Evolutionary conservation across 2,329 filamentous ascomycete species (phyloP).

Genomic region (Drechmeria coniospora): DNA sequence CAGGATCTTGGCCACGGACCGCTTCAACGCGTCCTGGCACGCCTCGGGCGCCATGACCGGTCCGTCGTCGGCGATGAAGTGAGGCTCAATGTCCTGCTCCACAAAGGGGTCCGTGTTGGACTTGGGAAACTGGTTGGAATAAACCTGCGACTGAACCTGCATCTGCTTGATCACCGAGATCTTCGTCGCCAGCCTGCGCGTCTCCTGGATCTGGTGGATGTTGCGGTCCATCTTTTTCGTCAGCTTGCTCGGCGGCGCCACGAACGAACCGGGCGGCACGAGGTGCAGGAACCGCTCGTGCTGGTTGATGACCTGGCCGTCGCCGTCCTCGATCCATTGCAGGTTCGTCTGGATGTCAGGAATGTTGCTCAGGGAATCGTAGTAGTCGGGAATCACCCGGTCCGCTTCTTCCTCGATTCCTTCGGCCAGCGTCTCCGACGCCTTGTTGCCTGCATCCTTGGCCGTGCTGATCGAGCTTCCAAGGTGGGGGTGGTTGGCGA

Average conservation of each 20-base stretch:
- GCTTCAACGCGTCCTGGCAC: slow-evolving; percentile 70
- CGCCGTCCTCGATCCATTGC: slow-evolving; percentile 77
- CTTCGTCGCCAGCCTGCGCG: slow-evolving; percentile 86
- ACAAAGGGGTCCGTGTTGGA: slow-evolving; percentile 81
- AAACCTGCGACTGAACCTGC: slow-evolving; percentile 95
- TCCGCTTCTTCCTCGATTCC: slow-evolving; percentile 87
- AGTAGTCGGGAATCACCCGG: slow-evolving; percentile 81
- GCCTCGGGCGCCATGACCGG: slow-evolving; percentile 74
- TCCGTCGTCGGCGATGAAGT: slow-evolving; percentile 77
- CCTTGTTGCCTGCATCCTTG: slow-evolving; percentile 29
- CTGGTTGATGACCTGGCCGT: slow-evolving; percentile 79
- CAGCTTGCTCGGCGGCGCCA: slow-evolving; percentile 57
- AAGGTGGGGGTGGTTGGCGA: slow-evolving; percentile 21
- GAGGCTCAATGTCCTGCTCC: slow-evolving; percentile 74
- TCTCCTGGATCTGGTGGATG: slow-evolving; percentile 91
- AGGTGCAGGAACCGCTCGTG: slow-evolving; percentile 72
- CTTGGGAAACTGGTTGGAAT: slow-evolving; percentile 96
- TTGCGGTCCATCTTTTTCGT: slow-evolving; percentile 76
- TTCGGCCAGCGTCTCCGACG: slow-evolving; percentile 71
- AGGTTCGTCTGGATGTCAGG: slow-evolving; percentile 68
- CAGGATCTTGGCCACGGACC: slow-evolving; percentile 85
- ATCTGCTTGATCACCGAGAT: slow-evolving; percentile 98
- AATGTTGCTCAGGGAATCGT: slow-evolving; percentile 71
- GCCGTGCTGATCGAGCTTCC: slow-evolving; percentile 22
- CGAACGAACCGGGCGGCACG: slow-evolving; percentile 60